A percentile compares a stretch with the other conserved stretches of the same genome.
phyloP scores from a whole-genome alignment of 2,329 filamentous ascomycete species.

The Fusarium irregulare region DNA sequence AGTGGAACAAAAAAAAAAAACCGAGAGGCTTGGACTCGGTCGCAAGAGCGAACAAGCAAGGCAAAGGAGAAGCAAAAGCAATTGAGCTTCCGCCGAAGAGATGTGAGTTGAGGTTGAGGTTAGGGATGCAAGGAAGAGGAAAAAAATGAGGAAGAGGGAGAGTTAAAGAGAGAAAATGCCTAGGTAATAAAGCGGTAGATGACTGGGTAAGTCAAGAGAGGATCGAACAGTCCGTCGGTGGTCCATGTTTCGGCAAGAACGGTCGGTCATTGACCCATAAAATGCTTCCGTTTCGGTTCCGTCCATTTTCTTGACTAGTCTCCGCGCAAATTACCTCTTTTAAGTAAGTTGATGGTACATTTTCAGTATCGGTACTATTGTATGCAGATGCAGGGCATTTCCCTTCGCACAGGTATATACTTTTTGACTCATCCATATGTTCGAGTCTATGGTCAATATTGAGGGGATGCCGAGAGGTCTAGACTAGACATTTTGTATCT shows the following conservation, averaged over 20 bases:
- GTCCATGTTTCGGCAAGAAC: conserved; percentile 39
- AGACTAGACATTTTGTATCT: not conserved
- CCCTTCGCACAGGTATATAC: not conserved
- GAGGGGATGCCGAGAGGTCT: conserved; percentile 12
- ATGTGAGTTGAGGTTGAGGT: not conserved
- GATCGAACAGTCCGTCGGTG: conserved; percentile 29
- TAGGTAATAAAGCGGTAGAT: conserved; percentile 29
- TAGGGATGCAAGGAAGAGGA: not conserved
- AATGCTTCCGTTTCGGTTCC: conserved; percentile 41
- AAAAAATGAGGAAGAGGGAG: not conserved
- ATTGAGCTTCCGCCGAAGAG: conserved; percentile 17
- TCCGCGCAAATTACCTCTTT: conserved; percentile 32
- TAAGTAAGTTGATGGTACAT: conserved; percentile 28
- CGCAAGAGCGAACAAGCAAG: conserved; percentile 29
- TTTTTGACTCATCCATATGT: not conserved
- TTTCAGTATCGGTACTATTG: not conserved
- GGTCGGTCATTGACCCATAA: conserved; percentile 40
- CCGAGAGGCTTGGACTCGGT: conserved; percentile 29
- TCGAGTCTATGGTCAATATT: not conserved
- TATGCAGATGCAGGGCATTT: conserved; percentile 8
- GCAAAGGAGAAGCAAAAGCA: conserved; percentile 27
- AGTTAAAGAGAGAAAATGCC: not conserved
- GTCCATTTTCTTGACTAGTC: conserved; percentile 26
- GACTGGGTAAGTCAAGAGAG: conserved; percentile 8
- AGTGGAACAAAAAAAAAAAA: conserved; percentile 24